Evolutionary conservation across 768 basidiomycete genomes (phyloP).

Genomic region (Naematelia encephala): DNA sequence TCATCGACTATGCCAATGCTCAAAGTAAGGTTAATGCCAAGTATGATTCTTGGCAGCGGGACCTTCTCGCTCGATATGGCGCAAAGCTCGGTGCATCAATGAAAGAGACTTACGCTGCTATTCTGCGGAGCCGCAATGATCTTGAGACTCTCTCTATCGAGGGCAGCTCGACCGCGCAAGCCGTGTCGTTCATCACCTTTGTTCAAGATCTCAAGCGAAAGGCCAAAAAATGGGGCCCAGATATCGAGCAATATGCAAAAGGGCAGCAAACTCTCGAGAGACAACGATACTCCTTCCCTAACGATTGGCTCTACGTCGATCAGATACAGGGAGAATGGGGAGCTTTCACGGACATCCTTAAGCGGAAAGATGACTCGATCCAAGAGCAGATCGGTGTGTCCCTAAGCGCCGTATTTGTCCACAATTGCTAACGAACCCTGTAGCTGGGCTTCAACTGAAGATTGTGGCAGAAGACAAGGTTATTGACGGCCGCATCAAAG

Average conservation of each 20-base stretch:
- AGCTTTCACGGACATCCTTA: constrained; percentile 95
- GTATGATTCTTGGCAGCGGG: constrained; percentile 96
- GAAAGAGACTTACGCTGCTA: constrained; percentile 95
- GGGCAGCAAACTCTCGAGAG: constrained; percentile 97
- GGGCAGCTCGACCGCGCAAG: constrained; percentile 87
- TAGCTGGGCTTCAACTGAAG: constrained; percentile 96
- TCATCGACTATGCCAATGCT: constrained; percentile 97
- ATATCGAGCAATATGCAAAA: constrained; percentile 88
- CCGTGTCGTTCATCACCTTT: constrained; percentile 98
- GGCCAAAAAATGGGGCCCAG: constrained; percentile 91
- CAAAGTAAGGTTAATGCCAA: constrained; percentile 96
- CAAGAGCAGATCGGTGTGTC: constrained; percentile 89
- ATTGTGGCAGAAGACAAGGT: constrained; percentile 99
- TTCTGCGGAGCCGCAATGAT: constrained; percentile 89
- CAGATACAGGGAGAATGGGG: constrained; percentile 97
- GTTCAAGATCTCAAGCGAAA: constrained; percentile 98
- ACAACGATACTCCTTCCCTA: constrained; percentile 92
- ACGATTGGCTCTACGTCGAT: constrained; percentile 98
- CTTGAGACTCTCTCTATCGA: constrained; percentile 96
- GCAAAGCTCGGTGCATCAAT: constrained; percentile 88
- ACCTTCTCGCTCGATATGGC: constrained; percentile 88
- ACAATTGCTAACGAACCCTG: background rate
- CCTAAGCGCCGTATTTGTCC: background rate
- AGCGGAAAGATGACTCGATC: constrained; percentile 96
- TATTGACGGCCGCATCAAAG: constrained; percentile 89